Evolutionary conservation across 2,329 filamentous ascomycete species (phyloP), one percentile per base, ranked within the genome.

Genomic region (Verticillium nonalfalfae): DNA sequence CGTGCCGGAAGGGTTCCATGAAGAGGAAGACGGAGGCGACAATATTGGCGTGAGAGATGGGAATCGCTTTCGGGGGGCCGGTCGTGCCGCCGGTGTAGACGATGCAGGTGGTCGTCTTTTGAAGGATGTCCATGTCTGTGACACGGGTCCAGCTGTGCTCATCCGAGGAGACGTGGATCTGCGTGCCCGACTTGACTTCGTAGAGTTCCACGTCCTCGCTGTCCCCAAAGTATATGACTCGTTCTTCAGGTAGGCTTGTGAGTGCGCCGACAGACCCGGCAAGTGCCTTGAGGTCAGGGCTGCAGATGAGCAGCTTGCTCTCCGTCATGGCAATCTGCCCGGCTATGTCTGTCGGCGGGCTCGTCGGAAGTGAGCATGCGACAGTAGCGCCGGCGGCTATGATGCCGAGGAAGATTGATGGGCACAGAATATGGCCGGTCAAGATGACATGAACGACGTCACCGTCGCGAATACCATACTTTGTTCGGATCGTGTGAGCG

Each of bases 351-450:
- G 73, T 67, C 0, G 77, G 73, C 0, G 83, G 85, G 5, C 76
- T 79, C 0, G 78, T 75, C 0, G 82, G 75, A 56, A 78, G 81
- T 0, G 82, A 82, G 5, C 82, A 80, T 7, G 82, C 83, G 66
- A 84, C 87, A 33, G 88, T 78, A 18, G 84, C 85, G 1, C 81
- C 84, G 2, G 84, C 83, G 3, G 82, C 85, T 56, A 88, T 75
- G 59, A 85, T 79, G 14, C 79, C 81, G 64, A 78, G 87, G 67
- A 85, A 83, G 1, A 85, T 65, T 13, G 79, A 75, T 0, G 83
- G 79, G 0, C 87, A 74, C 5, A 85, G 74, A 56, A 79, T 79
- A 65, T 87, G 81, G 1, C 85, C 85, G 0, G 80, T 79, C 1
- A 81, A 84, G 34, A 87, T 79, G 18, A 80, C 77, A 4, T 85